phyloP scores from a whole-genome alignment of 169 alveolate genomes.

The Cryptosporidium xiaoi region DNA sequence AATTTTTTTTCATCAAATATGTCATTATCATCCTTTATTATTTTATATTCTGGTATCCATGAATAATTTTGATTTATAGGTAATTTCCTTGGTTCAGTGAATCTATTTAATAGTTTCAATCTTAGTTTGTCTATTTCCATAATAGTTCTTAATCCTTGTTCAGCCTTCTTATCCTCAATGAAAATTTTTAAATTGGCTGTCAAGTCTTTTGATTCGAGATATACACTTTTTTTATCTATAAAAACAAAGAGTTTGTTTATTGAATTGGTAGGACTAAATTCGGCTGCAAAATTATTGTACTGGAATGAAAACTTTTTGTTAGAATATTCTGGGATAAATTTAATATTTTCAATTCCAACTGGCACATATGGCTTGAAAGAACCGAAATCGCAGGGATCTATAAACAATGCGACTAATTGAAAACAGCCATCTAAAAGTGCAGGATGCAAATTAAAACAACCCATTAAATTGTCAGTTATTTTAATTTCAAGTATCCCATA shows the following conservation, averaged over 20 bases:
- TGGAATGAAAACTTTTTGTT: slow-evolving; percentile 6
- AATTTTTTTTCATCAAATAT: not conserved
- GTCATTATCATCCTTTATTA: not conserved
- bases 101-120: slow-evolving; percentile 4
- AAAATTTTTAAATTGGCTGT: slow-evolving; percentile 22
- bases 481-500: slow-evolving; percentile 43
- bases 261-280: slow-evolving; percentile 14
- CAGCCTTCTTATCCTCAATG: not conserved
- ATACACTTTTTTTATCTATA: slow-evolving; percentile 22
- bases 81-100: not conserved
- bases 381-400: not conserved
- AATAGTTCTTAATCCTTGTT: not conserved
- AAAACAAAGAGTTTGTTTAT: slow-evolving; percentile 9
- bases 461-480: not conserved
- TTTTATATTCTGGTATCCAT: slow-evolving; percentile 21
- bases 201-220: not conserved
- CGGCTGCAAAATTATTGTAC: not conserved
- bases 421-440: slow-evolving; percentile 70
- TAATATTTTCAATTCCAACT: slow-evolving; percentile 4
- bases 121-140: slow-evolving; percentile 1
- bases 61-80: slow-evolving; percentile 31
- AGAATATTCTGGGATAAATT: slow-evolving; percentile 4
- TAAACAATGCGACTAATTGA: slow-evolving; percentile 37
- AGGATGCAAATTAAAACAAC: slow-evolving; percentile 29
- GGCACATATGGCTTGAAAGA: slow-evolving; percentile 29